phyloP scores from a whole-genome alignment of 768 basidiomycete species.

The Calocera viscosa region DNA sequence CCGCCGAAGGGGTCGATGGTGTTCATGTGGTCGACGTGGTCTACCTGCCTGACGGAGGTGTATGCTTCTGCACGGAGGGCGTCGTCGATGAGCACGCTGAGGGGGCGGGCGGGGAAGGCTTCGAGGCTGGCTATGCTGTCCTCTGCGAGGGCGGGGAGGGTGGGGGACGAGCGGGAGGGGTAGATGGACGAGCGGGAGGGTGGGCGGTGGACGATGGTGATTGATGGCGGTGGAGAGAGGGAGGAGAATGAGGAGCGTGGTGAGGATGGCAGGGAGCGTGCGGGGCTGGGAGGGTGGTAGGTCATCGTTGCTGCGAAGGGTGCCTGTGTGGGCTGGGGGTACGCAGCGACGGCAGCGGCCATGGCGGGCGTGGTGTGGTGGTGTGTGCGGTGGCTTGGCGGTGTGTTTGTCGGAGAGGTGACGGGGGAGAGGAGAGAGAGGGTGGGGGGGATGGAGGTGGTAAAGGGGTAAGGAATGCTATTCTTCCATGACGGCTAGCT shows the following conservation, averaged over 20 bases:
- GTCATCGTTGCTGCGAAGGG: neutral
- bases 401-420: too few species aligned
- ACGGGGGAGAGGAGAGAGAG: too few species aligned
- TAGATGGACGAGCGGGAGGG: neutral
- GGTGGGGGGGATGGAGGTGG: too few species aligned
- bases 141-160: conserved; percentile 3
- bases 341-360: neutral
- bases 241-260: conserved; percentile 3
- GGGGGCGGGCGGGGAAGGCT: neutral
- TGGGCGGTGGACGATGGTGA: neutral
- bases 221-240: neutral
- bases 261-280: neutral
- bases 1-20: neutral
- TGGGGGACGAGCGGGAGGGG: conserved; percentile 1
- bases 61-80: neutral
- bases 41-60: neutral
- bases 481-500: too few species aligned
- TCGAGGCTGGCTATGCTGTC: neutral
- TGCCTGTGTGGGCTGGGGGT: too few species aligned
- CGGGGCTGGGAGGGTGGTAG: neutral
- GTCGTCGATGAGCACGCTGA: neutral
- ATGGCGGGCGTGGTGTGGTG: neutral
- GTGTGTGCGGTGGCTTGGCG: neutral
- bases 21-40: neutral
- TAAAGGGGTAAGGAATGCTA: too few species aligned